Conservation (phyloP, 2,329 filamentous ascomycete species). For the Neospermospora avenae region DNA sequence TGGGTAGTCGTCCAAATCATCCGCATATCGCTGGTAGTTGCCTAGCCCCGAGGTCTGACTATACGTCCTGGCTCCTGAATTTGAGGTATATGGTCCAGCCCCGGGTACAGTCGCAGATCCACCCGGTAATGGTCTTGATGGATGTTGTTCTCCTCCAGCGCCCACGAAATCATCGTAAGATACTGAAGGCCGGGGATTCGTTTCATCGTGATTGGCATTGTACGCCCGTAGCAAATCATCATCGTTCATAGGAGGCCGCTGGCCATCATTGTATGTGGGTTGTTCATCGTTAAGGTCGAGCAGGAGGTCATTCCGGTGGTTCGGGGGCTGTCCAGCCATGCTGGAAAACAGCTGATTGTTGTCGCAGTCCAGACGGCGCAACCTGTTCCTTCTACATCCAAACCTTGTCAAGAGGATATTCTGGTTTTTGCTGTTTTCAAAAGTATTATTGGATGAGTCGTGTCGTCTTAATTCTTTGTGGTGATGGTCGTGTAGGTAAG, state of each 20-base stretch:
- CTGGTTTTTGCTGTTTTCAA: not conserved
- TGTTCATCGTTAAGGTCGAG: slow-evolving; percentile 72
- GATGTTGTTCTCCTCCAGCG: slow-evolving; percentile 50
- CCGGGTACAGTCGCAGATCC: slow-evolving; percentile 31
- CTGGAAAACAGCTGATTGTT: slow-evolving; percentile 36
- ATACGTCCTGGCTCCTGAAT: slow-evolving; percentile 24
- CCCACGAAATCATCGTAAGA: slow-evolving; percentile 97
- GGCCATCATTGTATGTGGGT: slow-evolving; percentile 70
- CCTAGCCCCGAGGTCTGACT: slow-evolving; percentile 78
- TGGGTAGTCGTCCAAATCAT: slow-evolving; percentile 77
- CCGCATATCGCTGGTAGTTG: slow-evolving; percentile 89
- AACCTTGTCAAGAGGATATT: not conserved
- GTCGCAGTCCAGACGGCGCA: slow-evolving; percentile 29
- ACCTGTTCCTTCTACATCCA: slow-evolving; percentile 22
- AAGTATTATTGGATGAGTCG: not conserved
- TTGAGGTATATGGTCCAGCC: slow-evolving; percentile 28
- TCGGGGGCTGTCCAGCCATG: slow-evolving; percentile 60
- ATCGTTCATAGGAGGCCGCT: slow-evolving; percentile 75
- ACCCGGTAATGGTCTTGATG: slow-evolving; percentile 40
- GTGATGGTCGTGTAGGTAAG: slow-evolving; percentile 7
- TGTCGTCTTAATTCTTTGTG: slow-evolving; percentile 5
- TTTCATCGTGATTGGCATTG: slow-evolving; percentile 56
- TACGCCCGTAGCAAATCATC: slow-evolving; percentile 76
- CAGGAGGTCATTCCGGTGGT: slow-evolving; percentile 54
- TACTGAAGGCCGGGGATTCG: slow-evolving; percentile 72